A percentile compares a stretch with the other conserved stretches of the same genome.
These are phyloP conservation scores for Orbilia ellipsospora DNA, from an alignment of 2,329 filamentous ascomycete species.

Conservation along the genomic window DNA sequence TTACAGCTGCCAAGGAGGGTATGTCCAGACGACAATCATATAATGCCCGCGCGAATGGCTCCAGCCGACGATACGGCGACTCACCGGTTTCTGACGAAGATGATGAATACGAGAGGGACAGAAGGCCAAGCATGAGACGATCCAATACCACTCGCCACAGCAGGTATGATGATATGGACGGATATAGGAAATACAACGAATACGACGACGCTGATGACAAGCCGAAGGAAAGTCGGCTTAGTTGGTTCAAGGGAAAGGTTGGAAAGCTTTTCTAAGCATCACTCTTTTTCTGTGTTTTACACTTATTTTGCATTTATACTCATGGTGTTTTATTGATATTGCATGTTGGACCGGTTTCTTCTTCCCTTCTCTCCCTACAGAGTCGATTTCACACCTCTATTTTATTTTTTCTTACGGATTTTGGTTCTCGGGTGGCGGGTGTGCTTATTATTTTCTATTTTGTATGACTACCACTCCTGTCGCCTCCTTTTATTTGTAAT, in stretches of 20 bases:
- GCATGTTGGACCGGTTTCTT: conserved; percentile 26
- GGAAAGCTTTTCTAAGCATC: conserved; percentile 47
- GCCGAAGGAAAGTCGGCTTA: conserved; percentile 41
- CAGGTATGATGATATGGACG: conserved; percentile 43
- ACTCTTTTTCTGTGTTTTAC: not conserved
- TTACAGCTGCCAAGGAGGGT: conserved; percentile 37
- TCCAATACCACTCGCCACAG: conserved; percentile 36
- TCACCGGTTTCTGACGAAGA: conserved; percentile 46
- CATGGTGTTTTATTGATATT: conserved; percentile 17
- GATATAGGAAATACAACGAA: conserved; percentile 36
- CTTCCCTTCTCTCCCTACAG: not conserved
- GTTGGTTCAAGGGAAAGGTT: conserved; percentile 49
- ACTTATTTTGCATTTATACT: conserved; percentile 1
- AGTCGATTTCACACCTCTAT: not conserved
- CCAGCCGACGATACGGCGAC: conserved; percentile 39
- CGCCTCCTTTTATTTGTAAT: not conserved
- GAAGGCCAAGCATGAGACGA: conserved; percentile 33
- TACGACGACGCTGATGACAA: conserved; percentile 33
- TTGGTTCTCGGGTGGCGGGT: conserved; percentile 25
- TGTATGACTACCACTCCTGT: not conserved
- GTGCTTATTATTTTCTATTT: conserved; percentile 20
- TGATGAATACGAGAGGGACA: conserved; percentile 31
- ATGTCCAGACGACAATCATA: conserved; percentile 35
- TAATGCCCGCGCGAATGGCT: conserved; percentile 23
- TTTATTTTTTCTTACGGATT: conserved; percentile 11